These are phyloP conservation scores for Ensete ventricosum DNA, from an alignment of 176 grass and related monocot species.

Conservation along the genomic window DNA sequence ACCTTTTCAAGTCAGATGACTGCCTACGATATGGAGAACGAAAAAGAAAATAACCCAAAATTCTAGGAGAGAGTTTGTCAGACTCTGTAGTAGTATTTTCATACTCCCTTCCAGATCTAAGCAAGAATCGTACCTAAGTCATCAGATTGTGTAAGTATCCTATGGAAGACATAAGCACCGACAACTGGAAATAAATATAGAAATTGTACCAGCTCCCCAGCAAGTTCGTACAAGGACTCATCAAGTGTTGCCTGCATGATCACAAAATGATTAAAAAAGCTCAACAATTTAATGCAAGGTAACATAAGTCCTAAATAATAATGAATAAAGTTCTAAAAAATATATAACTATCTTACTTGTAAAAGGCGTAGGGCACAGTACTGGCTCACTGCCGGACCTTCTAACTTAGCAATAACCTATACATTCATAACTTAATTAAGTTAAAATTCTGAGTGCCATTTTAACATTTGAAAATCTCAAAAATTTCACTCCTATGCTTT, in stretches of 20 bases:
- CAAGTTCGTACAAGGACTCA: constrained; percentile 87
- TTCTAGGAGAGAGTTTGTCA: constrained; percentile 83
- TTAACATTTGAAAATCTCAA: neutral
- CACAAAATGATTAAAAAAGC: constrained; percentile 12
- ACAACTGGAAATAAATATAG: constrained; percentile 13
- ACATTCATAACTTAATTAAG: constrained; percentile 18
- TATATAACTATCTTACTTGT: constrained; percentile 57
- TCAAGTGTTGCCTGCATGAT: constrained; percentile 78
- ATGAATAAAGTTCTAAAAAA: constrained; percentile 17
- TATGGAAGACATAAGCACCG: neutral
- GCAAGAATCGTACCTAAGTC: constrained; percentile 73
- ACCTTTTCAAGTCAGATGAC: constrained; percentile 88
- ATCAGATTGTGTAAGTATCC: neutral
- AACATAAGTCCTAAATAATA: neutral
- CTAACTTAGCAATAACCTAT: constrained; percentile 97
- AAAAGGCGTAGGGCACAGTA: constrained; percentile 86
- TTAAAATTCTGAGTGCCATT: neutral
- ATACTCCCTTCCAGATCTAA: constrained; percentile 93
- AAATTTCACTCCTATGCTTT: neutral
- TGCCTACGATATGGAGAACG: constrained; percentile 67
- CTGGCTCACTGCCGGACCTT: constrained; percentile 90
- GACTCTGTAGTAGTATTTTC: constrained; percentile 63
- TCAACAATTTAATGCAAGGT: neutral
- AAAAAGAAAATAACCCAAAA: constrained; percentile 77
- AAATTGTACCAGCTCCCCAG: constrained; percentile 75